phyloP scores from a whole-genome alignment of 768 basidiomycete species.

The Pulveroboletus sp. region DNA sequence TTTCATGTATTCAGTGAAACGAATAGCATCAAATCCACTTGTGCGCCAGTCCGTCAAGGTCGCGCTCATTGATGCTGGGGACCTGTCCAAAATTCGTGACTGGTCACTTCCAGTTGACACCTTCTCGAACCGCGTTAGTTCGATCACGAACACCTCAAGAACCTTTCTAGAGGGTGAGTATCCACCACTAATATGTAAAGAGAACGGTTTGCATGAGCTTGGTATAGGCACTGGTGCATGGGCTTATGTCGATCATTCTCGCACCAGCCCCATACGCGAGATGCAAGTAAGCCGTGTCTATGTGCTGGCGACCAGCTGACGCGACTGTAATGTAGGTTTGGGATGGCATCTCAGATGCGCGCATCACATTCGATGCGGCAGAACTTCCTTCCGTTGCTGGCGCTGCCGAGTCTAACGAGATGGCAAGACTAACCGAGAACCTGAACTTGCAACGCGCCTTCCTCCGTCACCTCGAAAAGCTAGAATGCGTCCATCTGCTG shows the following conservation, averaged over 20 bases:
- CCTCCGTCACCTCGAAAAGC: slow-evolving; percentile 55
- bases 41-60: slow-evolving; percentile 58
- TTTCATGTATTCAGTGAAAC: background rate
- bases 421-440: slow-evolving; percentile 91
- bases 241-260: slow-evolving; percentile 62
- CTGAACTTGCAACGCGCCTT: slow-evolving; percentile 88
- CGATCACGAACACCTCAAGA: slow-evolving; percentile 74
- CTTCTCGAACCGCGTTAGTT: slow-evolving; percentile 85
- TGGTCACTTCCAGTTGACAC: slow-evolving; percentile 59
- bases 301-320: background rate
- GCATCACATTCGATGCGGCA: slow-evolving; percentile 66
- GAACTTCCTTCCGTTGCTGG: slow-evolving; percentile 33
- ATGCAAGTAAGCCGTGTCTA: slow-evolving; percentile 64
- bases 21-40: slow-evolving; percentile 49
- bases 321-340: slow-evolving; percentile 58
- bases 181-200: background rate
- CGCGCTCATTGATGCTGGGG: slow-evolving; percentile 79
- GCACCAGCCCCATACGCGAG: slow-evolving; percentile 74
- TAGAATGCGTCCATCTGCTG: slow-evolving; percentile 57
- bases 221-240: slow-evolving; percentile 78
- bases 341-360: slow-evolving; percentile 85
- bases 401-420: slow-evolving; percentile 38
- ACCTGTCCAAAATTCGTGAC: slow-evolving; percentile 60
- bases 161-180: slow-evolving; percentile 60
- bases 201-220: slow-evolving; percentile 1